These are phyloP conservation scores for Cyclotella kingstonii DNA, from an alignment of 108 stramenopile species.

Conservation along the genomic window DNA sequence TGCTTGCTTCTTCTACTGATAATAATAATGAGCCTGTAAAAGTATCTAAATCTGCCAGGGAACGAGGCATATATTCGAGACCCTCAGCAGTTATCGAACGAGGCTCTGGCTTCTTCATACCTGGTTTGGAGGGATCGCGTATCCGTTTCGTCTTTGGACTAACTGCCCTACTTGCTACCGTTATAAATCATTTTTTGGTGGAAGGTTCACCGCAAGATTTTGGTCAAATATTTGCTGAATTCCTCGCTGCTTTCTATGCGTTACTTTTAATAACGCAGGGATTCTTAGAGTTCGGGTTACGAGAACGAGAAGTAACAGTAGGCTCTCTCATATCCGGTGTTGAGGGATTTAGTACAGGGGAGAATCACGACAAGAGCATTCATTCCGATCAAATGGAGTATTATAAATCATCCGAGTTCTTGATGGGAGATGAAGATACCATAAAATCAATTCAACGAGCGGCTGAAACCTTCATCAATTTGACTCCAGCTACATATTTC, in stretches of 20 bases:
- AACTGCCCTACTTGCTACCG: constrained; percentile 52
- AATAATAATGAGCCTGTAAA: neutral
- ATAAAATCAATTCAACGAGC: constrained; percentile 14
- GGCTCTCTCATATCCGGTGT: no score
- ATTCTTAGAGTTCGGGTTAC: constrained; percentile 64
- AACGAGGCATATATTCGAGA: constrained; percentile 80
- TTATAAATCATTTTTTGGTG: constrained; percentile 43
- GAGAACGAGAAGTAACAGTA: no score
- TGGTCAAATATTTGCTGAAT: constrained; percentile 47
- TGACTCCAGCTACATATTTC: constrained; percentile 40
- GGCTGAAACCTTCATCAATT: constrained; percentile 28
- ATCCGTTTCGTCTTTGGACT: constrained; percentile 69
- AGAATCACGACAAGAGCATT: no score
- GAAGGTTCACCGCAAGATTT: constrained; percentile 11
- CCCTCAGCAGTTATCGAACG: constrained; percentile 93
- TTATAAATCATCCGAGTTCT: neutral
- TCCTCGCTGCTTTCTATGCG: constrained; percentile 52
- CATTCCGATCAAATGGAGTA: no score
- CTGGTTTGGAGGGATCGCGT: constrained; percentile 90
- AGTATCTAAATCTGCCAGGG: constrained; percentile 27
- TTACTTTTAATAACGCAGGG: constrained; percentile 70
- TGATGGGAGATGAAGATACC: neutral
- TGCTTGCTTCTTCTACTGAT: neutral
- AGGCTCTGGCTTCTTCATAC: constrained; percentile 94
- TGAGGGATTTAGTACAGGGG: no score